A percentile compares a stretch with the other conserved stretches of the same genome.
Evolutionary conservation across 352 stramenopile genomes (phyloP).

Genomic region (Phytophthora rubi): DNA sequence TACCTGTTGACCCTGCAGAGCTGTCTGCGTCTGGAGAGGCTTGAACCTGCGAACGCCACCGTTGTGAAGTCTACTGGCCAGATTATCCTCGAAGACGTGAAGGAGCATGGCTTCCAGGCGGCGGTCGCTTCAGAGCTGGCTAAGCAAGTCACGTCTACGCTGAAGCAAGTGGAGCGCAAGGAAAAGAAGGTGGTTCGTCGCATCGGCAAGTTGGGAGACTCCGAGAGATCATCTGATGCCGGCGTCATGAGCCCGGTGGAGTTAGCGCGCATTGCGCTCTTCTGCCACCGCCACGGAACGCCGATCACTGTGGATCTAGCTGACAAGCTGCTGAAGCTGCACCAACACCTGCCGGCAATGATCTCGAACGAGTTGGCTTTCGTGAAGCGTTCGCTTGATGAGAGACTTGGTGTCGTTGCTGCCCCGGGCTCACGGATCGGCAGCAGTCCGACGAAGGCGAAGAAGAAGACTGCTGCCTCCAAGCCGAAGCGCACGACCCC

Average conservation of each 20-base stretch:
- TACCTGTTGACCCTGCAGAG: conserved; percentile 78
- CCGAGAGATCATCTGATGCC: background rate
- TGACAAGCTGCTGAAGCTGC: conserved; percentile 50
- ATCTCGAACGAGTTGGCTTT: conserved; percentile 57
- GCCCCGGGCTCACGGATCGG: conserved; percentile 11
- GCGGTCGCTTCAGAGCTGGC: conserved; percentile 33
- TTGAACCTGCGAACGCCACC: conserved; percentile 45
- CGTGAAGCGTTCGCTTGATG: conserved; percentile 41
- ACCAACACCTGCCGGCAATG: conserved; percentile 43
- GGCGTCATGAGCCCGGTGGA: conserved; percentile 48
- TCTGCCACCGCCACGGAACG: conserved; percentile 63
- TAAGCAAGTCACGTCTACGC: conserved; percentile 31
- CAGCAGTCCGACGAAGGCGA: conserved; percentile 8
- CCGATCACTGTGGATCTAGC: conserved; percentile 46
- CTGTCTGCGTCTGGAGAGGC: conserved; percentile 54
- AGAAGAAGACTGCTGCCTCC: conserved; percentile 16
- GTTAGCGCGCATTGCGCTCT: conserved; percentile 56
- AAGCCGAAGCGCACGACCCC: conserved; percentile 19
- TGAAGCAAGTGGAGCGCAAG: conserved; percentile 30
- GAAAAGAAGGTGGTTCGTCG: conserved; percentile 31
- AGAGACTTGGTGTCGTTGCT: conserved; percentile 31
- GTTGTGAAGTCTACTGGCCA: conserved; percentile 46
- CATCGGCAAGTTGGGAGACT: conserved; percentile 22
- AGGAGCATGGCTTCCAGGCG: conserved; percentile 56
- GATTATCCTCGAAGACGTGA: conserved; percentile 58